phyloP scores from a whole-genome alignment of 2,329 filamentous ascomycete species.

The Pseudogymnoascus sp. region DNA sequence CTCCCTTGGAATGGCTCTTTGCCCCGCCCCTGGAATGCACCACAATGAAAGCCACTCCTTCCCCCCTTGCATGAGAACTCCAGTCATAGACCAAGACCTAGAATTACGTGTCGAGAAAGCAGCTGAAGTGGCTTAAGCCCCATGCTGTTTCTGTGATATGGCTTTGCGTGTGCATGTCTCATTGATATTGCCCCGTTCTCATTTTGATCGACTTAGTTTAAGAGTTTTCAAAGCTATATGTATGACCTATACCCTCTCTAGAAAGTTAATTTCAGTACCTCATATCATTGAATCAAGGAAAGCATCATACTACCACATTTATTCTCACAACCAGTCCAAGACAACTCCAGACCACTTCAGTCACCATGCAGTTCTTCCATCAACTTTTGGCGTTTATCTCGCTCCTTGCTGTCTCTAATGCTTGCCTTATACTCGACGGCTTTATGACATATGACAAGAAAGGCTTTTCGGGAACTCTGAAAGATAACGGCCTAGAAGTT shows the following conservation, averaged over 20 bases:
- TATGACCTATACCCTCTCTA: background rate
- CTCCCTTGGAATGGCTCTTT: background rate
- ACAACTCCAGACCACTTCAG: background rate
- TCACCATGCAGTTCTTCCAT: background rate
- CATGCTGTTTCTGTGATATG: background rate
- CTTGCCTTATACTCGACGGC: background rate
- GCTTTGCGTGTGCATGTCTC: background rate
- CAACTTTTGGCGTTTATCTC: background rate
- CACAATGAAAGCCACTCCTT: background rate
- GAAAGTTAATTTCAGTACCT: background rate
- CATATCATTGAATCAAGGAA: background rate
- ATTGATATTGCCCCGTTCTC: background rate
- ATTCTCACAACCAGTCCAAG: background rate
- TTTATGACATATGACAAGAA: background rate
- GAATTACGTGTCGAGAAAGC: background rate
- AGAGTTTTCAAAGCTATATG: background rate
- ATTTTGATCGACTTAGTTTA: background rate
- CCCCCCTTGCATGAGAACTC: background rate
- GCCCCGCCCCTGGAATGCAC: background rate
- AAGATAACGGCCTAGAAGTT: background rate
- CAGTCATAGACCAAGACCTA: background rate
- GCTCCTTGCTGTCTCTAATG: background rate
- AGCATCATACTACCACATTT: background rate
- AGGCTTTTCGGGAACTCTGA: background rate
- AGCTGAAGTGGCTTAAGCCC: background rate